Evolutionary conservation across 2,329 filamentous ascomycete genomes (phyloP).

Genomic region (Trichoderma gracile): DNA sequence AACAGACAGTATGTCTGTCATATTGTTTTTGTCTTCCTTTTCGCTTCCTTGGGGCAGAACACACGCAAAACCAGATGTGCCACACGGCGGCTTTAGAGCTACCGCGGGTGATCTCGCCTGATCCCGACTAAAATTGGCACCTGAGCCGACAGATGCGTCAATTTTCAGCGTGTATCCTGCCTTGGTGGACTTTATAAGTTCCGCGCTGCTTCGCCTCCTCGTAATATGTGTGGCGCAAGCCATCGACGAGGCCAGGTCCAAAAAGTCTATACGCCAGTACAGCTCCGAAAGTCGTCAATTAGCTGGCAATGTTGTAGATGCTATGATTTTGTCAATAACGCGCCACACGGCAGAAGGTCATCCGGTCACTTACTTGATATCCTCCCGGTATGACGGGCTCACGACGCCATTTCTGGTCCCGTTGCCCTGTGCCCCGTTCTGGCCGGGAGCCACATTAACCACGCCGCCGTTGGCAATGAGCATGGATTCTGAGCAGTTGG

Average conservation of each 20-base stretch:
- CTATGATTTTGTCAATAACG: conserved; percentile 7
- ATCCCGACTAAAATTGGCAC: not conserved
- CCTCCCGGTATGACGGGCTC: conserved; percentile 32
- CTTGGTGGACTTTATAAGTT: not conserved
- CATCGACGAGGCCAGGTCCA: not conserved
- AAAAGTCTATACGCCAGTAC: not conserved
- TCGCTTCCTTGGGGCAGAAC: too few relatives aligned
- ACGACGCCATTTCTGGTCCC: conserved; percentile 14
- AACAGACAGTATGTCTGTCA: too few relatives aligned
- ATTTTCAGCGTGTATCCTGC: not conserved
- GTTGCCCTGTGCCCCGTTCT: not conserved
- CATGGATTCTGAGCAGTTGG: not conserved
- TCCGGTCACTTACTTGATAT: conserved; percentile 36
- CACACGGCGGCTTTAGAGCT: too few relatives aligned
- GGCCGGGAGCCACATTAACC: conserved; percentile 51
- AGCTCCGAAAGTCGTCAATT: not conserved
- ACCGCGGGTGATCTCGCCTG: too few relatives aligned
- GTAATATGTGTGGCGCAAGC: not conserved
- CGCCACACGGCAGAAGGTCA: too few relatives aligned
- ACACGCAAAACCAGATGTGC: too few relatives aligned
- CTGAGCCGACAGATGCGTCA: not conserved
- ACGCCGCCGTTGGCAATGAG: conserved; percentile 43
- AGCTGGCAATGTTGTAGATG: conserved; percentile 27
- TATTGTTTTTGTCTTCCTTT: too few relatives aligned
- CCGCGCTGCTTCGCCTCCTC: not conserved